These are phyloP conservation scores for Stagonosporopsis chrysanthemi DNA, from an alignment of 2,329 filamentous ascomycete genomes.

Conservation along the genomic window DNA sequence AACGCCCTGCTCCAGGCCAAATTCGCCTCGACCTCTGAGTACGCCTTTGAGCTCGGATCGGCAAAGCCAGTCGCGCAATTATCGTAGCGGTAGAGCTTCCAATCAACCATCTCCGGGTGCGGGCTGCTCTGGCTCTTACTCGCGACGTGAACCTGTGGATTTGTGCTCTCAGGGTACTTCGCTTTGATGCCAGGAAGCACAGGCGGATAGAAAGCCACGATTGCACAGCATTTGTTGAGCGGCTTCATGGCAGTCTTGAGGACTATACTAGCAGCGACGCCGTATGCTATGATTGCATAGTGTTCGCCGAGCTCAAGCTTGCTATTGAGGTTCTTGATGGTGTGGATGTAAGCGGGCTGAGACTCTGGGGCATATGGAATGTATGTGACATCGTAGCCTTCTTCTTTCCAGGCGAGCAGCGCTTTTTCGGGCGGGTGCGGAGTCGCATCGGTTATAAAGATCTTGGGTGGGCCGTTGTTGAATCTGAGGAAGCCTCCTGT, in stretches of 20 bases:
- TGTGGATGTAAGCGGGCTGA: constrained; percentile 41
- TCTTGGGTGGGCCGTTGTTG: constrained; percentile 46
- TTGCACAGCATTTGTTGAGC: constrained; percentile 49
- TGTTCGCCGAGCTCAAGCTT: constrained; percentile 50
- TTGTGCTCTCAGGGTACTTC: constrained; percentile 49
- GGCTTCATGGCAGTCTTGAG: constrained; percentile 53
- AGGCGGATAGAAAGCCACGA: constrained; percentile 55
- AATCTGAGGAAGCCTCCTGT: constrained; percentile 47
- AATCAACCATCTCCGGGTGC: constrained; percentile 45
- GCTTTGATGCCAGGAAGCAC: constrained; percentile 46
- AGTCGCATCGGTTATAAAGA: constrained; percentile 52
- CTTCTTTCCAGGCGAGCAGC: constrained; percentile 51
- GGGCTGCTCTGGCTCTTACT: constrained; percentile 44
- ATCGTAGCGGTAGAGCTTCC: constrained; percentile 52
- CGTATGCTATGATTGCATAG: constrained; percentile 51
- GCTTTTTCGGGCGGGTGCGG: constrained; percentile 49
- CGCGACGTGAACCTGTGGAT: constrained; percentile 53
- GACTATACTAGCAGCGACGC: constrained; percentile 50
- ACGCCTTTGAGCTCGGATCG: constrained; percentile 50
- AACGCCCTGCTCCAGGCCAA: constrained; percentile 55
- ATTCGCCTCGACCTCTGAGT: constrained; percentile 51
- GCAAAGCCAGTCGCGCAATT: constrained; percentile 52
- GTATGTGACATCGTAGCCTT: constrained; percentile 54
- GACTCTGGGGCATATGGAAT: constrained; percentile 42
- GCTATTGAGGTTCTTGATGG: constrained; percentile 48